Evolutionary conservation across 352 stramenopile species (phyloP).

Genomic region (Peronospora tabacina): DNA sequence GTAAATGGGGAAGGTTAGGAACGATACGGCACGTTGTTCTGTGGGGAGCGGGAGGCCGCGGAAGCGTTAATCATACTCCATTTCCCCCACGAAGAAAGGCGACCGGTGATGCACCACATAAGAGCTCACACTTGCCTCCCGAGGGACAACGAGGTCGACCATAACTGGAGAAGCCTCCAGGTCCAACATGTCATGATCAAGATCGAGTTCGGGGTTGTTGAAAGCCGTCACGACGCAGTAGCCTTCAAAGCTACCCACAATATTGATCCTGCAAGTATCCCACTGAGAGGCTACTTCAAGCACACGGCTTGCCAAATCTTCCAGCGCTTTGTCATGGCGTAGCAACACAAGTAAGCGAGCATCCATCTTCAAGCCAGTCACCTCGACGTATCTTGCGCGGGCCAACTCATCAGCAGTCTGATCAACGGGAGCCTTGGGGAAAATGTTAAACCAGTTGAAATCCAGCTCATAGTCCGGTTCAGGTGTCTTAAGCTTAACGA

Average conservation of each 20-base stretch:
- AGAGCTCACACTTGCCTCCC: slow-evolving; percentile 57
- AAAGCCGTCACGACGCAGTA: slow-evolving; percentile 60
- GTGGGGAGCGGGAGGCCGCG: slow-evolving; percentile 56
- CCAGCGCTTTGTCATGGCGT: slow-evolving; percentile 43
- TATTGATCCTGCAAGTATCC: slow-evolving; percentile 63
- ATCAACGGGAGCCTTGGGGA: slow-evolving; percentile 61
- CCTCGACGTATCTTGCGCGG: slow-evolving; percentile 46
- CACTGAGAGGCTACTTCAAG: slow-evolving; percentile 54
- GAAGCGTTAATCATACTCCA: slow-evolving; percentile 55
- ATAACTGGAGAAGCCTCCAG: slow-evolving; percentile 33
- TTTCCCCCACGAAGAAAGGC: slow-evolving; percentile 60
- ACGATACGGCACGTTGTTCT: slow-evolving; percentile 47
- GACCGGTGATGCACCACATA: slow-evolving; percentile 61
- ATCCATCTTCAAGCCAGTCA: slow-evolving; percentile 49
- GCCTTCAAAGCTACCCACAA: slow-evolving; percentile 47
- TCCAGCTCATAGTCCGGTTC: slow-evolving; percentile 60
- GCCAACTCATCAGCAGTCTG: slow-evolving; percentile 26
- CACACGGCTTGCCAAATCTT: slow-evolving; percentile 41
- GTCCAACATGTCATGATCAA: slow-evolving; percentile 26
- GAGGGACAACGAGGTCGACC: slow-evolving; percentile 47
- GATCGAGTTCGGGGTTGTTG: slow-evolving; percentile 22
- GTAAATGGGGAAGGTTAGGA: slow-evolving; percentile 70
- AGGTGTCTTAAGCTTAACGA: slow-evolving; percentile 52
- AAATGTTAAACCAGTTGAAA: slow-evolving; percentile 74
- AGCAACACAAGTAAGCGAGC: slow-evolving; percentile 50